Evolutionary conservation across 2,329 filamentous ascomycete species (phyloP).

Genomic region (Aureobasidium sp.): DNA sequence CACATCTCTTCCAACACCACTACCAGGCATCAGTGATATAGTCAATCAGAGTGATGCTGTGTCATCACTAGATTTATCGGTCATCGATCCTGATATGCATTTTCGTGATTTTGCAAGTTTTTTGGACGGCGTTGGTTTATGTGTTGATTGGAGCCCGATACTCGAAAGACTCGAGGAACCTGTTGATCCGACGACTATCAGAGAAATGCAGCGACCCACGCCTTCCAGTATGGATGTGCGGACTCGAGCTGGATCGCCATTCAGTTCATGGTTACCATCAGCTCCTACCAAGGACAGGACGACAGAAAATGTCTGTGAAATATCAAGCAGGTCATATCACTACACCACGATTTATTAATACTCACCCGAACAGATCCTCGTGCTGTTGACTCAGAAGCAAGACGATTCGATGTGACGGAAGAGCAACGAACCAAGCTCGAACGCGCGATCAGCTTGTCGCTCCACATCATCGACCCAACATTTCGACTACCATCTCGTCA

Average conservation of each 20-base stretch:
- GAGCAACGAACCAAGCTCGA: neutral
- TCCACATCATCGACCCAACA: slow-evolving; percentile 20
- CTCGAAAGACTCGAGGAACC: neutral
- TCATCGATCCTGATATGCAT: neutral
- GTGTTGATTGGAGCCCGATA: neutral
- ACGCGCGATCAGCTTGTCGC: neutral
- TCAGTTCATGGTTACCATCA: neutral
- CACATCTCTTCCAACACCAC: neutral
- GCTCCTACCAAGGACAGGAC: neutral
- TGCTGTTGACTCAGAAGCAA: neutral
- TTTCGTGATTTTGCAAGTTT: slow-evolving; percentile 2
- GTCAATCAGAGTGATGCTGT: neutral
- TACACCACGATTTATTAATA: no score
- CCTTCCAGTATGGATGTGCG: neutral
- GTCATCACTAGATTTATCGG: neutral
- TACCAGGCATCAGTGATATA: neutral
- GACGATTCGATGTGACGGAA: neutral
- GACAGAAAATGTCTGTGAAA: neutral
- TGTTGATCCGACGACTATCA: no score
- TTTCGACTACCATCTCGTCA: slow-evolving; percentile 62
- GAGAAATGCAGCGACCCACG: neutral
- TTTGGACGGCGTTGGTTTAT: neutral
- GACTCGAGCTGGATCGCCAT: neutral
- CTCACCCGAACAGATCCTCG: neutral
- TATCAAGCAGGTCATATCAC: neutral